These are phyloP conservation scores for Scutellaria barbata DNA, from an alignment of 257 asterid genomes.

Conservation along the genomic window DNA sequence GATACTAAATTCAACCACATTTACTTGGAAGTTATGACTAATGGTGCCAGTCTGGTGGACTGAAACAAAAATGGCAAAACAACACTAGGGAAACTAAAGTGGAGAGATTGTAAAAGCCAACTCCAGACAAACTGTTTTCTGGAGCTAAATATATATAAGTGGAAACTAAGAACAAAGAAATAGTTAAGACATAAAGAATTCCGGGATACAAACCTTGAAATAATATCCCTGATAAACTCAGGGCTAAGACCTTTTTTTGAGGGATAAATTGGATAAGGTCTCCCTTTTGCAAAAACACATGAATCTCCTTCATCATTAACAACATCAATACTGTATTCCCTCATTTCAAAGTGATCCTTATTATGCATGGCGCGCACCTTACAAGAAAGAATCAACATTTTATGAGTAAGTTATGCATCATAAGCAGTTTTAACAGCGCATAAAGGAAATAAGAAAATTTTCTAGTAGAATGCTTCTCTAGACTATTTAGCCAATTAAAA, in stretches of 20 bases:
- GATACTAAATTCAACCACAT: constrained; percentile 14
- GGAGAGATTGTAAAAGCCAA: constrained; percentile 21
- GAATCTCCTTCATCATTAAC: constrained; percentile 71
- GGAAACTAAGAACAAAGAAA: constrained; percentile 23
- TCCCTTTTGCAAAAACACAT: constrained; percentile 62
- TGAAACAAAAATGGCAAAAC: background rate
- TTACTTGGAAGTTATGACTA: constrained; percentile 8
- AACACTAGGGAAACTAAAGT: constrained; percentile 9
- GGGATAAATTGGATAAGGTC: constrained; percentile 95
- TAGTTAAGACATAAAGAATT: constrained; percentile 27
- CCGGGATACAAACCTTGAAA: constrained; percentile 67
- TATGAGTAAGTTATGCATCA: constrained; percentile 27
- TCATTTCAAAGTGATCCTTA: constrained; percentile 88
- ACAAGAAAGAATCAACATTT: constrained; percentile 40
- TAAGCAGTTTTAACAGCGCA: constrained; percentile 12
- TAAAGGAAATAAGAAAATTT: background rate
- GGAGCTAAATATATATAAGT: constrained; percentile 13
- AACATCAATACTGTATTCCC: constrained; percentile 79
- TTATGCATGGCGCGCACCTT: constrained; percentile 71
- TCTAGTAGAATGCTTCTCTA: background rate
- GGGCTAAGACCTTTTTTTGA: constrained; percentile 89
- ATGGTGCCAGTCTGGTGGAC: background rate
- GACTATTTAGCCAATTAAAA: background rate
- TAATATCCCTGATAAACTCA: constrained; percentile 66
- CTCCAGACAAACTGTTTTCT: constrained; percentile 2